phyloP scores from a whole-genome alignment of 257 asterid species.

The Paulownia fortunei region DNA sequence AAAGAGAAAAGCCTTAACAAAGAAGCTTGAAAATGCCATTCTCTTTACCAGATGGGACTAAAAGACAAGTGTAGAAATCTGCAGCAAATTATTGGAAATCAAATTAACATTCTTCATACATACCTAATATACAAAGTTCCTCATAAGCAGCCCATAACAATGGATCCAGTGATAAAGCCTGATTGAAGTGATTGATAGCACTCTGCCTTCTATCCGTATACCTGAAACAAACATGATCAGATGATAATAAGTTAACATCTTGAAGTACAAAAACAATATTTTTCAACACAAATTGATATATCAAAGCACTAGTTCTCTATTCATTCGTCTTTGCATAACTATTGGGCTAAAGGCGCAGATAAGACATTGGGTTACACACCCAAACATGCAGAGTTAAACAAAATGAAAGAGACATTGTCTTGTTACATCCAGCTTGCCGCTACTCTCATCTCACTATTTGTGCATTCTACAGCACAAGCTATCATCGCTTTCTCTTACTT shows the following conservation, averaged over 20 bases:
- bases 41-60: constrained; percentile 20
- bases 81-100: constrained; percentile 11
- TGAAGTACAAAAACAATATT: constrained; percentile 26
- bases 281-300: constrained; percentile 5
- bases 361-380: not conserved
- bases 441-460: not conserved
- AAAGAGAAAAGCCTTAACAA: not conserved
- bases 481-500: not conserved
- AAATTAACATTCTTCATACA: constrained; percentile 19
- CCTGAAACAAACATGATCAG: constrained; percentile 53
- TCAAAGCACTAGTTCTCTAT: constrained; percentile 10
- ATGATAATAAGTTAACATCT: constrained; percentile 16
- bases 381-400: constrained; percentile 5
- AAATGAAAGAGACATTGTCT: not conserved
- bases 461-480: constrained; percentile 17
- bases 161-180: constrained; percentile 93
- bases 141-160: constrained; percentile 96
- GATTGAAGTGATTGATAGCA: constrained; percentile 90
- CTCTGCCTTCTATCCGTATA: constrained; percentile 85
- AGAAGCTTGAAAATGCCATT: constrained; percentile 20
- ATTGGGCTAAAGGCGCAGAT: not conserved
- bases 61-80: not conserved
- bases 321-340: not conserved
- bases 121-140: constrained; percentile 93
- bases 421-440: not conserved